Conservation (phyloP, 1,284 basidiomycete genomes). For the Tremellales sp. region DNA sequence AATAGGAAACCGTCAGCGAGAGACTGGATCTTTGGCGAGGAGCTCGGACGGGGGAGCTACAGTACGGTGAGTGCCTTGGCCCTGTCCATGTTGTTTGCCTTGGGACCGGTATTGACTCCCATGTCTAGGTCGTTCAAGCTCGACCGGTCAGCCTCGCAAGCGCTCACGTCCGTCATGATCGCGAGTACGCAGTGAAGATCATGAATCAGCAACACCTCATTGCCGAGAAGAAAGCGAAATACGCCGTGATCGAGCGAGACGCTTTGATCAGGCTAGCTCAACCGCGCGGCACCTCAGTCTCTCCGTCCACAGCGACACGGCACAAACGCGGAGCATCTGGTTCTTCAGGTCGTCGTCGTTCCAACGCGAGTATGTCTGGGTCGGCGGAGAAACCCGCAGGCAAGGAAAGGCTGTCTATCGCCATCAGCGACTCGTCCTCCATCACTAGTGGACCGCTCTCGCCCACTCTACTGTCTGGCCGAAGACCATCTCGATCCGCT, state of each 20-base stretch:
- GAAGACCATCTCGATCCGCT: constrained; percentile 26
- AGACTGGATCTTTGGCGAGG: constrained; percentile 46
- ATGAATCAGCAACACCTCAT: constrained; percentile 52
- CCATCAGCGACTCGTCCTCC: constrained; percentile 12
- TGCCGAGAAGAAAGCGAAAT: constrained; percentile 54
- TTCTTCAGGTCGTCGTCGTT: constrained; percentile 22
- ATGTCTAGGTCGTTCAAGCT: too few species aligned
- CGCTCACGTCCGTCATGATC: constrained; percentile 8
- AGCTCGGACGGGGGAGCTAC: constrained; percentile 48
- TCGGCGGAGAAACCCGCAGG: not conserved
- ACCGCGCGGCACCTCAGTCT: constrained; percentile 34
- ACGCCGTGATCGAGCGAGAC: constrained; percentile 54
- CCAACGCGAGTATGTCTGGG: constrained; percentile 8
- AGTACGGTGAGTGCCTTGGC: constrained; percentile 42
- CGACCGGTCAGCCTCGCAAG: not conserved
- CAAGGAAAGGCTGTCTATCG: constrained; percentile 18
- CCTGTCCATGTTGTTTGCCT: too few species aligned
- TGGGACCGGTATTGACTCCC: too few species aligned
- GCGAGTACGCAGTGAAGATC: constrained; percentile 52
- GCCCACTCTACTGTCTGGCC: constrained; percentile 9
- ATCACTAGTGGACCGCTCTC: constrained; percentile 10
- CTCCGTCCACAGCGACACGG: constrained; percentile 33
- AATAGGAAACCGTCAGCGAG: constrained; percentile 24
- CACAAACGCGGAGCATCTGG: constrained; percentile 31
- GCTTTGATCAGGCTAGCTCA: constrained; percentile 51